Evolutionary conservation across 345 rosid genomes (phyloP).

Genomic region (Populus davidiana): DNA sequence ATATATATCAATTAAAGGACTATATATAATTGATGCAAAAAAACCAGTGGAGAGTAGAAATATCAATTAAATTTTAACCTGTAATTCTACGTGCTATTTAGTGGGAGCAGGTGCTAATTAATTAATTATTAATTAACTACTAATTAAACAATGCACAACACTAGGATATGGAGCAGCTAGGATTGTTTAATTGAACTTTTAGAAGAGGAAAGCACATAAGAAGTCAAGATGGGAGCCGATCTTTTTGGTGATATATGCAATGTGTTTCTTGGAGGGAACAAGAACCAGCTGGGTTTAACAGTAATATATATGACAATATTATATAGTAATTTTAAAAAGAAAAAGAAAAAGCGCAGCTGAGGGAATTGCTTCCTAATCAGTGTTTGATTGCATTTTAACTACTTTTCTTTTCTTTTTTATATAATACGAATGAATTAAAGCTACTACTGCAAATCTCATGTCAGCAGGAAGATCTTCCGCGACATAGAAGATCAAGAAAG

Average conservation of each 20-base stretch:
- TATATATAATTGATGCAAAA: too few relatives aligned
- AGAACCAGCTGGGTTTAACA: constrained; percentile 12
- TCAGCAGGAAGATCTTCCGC: constrained; percentile 18
- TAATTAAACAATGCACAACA: not conserved
- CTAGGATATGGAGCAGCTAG: not conserved
- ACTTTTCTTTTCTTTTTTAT: constrained; percentile 16
- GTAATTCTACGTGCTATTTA: not conserved
- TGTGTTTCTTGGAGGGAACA: constrained; percentile 20
- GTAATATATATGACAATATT: not conserved
- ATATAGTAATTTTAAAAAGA: not conserved
- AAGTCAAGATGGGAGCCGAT: not conserved
- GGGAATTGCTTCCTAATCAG: constrained; percentile 19
- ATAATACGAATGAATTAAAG: constrained; percentile 3
- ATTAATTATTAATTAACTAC: not conserved
- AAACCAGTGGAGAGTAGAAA: too few relatives aligned
- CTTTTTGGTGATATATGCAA: constrained; percentile 4
- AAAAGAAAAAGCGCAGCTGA: constrained; percentile 9
- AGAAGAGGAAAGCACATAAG: not conserved
- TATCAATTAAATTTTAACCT: too few relatives aligned
- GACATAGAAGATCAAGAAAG: not conserved
- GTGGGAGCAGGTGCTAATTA: not conserved
- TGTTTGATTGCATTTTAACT: constrained; percentile 8
- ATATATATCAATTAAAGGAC: too few relatives aligned
- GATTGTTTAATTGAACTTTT: constrained; percentile 8
- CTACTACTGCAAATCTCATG: constrained; percentile 16